Conservation (phyloP, 768 basidiomycete genomes). For the Neoboletus subvelutipes region DNA sequence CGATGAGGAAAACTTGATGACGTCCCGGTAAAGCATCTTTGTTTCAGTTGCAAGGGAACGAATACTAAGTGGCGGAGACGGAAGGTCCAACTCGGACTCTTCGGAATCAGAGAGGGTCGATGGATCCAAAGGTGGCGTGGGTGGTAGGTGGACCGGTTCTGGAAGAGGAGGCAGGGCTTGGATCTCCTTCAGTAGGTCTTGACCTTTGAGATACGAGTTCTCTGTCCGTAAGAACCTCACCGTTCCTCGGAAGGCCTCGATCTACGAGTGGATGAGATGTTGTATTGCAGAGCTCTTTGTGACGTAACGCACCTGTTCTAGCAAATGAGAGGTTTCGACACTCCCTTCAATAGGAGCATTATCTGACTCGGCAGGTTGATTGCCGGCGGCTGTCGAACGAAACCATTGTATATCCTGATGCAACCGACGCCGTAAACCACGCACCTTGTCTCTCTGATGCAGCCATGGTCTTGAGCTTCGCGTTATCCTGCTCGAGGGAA, state of each 20-base stretch:
- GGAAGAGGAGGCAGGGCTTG: constrained; percentile 69
- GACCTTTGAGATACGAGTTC: constrained; percentile 91
- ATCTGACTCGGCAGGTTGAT: constrained; percentile 57
- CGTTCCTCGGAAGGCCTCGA: constrained; percentile 88
- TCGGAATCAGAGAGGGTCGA: constrained; percentile 67
- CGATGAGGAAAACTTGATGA: constrained; percentile 80
- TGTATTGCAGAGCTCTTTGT: neutral
- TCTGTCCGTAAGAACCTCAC: constrained; percentile 92
- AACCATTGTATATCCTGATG: neutral
- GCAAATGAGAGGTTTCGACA: constrained; percentile 81
- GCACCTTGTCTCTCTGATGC: constrained; percentile 71
- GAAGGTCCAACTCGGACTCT: constrained; percentile 54
- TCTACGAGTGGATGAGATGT: constrained; percentile 42
- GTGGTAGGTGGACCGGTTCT: constrained; percentile 43
- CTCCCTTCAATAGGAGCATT: constrained; percentile 71
- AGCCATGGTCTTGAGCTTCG: constrained; percentile 69
- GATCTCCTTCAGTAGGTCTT: constrained; percentile 84
- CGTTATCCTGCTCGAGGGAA: constrained; percentile 82
- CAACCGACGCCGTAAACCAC: constrained; percentile 13
- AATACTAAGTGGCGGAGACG: constrained; percentile 48
- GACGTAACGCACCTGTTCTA: constrained; percentile 68
- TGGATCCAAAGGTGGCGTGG: constrained; percentile 67
- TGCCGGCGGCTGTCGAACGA: constrained; percentile 39
- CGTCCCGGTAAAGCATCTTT: constrained; percentile 84
- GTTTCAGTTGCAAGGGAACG: constrained; percentile 78